Evolutionary conservation across 2,329 filamentous ascomycete species (phyloP).

Genomic region (Aspergillus arachidicola): DNA sequence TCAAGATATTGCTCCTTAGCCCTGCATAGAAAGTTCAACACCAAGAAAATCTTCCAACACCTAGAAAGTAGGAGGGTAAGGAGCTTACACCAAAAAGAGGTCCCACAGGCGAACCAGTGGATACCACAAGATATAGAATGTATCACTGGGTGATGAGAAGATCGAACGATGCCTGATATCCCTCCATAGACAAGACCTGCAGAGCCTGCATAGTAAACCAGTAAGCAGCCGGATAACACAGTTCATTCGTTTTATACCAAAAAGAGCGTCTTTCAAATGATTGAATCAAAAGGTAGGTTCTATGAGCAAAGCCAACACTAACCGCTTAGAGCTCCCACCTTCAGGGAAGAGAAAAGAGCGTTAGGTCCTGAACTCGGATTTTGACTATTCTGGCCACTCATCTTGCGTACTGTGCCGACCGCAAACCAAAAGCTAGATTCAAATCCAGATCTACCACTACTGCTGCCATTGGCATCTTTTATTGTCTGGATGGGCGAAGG

Average conservation of each 20-base stretch:
- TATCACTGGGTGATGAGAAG: conserved; percentile 65
- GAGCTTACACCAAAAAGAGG: conserved; percentile 71
- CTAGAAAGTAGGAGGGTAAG: conserved; percentile 14
- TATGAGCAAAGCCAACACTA: conserved; percentile 27
- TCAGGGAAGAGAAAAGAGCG: conserved; percentile 49
- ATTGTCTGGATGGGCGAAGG: not conserved
- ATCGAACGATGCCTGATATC: conserved; percentile 70
- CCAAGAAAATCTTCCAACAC: not conserved
- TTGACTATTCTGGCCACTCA: conserved; percentile 27
- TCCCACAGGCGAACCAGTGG: conserved; percentile 80
- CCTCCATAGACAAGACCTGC: conserved; percentile 67
- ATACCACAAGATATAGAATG: conserved; percentile 73
- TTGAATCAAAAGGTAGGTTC: not conserved
- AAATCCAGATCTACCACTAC: not conserved
- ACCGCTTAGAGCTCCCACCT: conserved; percentile 65
- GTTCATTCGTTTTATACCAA: not conserved
- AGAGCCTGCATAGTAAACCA: conserved; percentile 25
- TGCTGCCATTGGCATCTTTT: conserved; percentile 1
- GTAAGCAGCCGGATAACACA: not conserved
- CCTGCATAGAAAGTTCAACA: conserved; percentile 38
- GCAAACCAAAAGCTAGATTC: not conserved
- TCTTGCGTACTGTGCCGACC: conserved; percentile 22
- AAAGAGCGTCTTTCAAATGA: not conserved
- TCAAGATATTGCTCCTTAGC: conserved; percentile 48
- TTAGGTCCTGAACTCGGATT: conserved; percentile 22